These are phyloP conservation scores for Dimocarpus longan DNA, from an alignment of 345 rosid species.

Conservation along the genomic window DNA sequence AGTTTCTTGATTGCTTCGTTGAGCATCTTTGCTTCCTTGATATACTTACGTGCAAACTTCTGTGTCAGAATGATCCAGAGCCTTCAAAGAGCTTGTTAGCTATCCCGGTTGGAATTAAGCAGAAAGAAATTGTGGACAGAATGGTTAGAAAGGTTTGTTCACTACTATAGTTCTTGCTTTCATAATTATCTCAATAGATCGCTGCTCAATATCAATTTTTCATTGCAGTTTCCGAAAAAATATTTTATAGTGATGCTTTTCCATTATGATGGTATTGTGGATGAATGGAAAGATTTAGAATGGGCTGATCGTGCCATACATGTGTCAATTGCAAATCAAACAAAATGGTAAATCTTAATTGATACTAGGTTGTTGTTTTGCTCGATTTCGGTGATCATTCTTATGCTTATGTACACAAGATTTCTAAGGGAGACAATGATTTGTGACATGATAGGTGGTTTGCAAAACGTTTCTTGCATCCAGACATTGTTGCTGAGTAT, in stretches of 20 bases:
- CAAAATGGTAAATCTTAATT: conserved; percentile 49
- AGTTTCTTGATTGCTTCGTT: neutral
- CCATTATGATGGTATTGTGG: conserved; percentile 58
- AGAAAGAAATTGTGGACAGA: conserved; percentile 61
- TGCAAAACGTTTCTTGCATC: conserved; percentile 94
- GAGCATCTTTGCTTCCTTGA: conserved; percentile 3
- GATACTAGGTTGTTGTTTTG: neutral
- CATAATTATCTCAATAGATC: neutral
- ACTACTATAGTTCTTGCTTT: conserved; percentile 6
- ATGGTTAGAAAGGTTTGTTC: conserved; percentile 62
- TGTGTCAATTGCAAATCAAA: conserved; percentile 55
- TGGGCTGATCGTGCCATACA: conserved; percentile 51
- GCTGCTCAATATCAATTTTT: conserved; percentile 12
- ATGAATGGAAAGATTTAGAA: conserved; percentile 49
- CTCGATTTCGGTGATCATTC: neutral
- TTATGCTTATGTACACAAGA: neutral
- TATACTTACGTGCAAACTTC: conserved; percentile 1
- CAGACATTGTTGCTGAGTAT: conserved; percentile 76
- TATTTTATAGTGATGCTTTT: conserved; percentile 57
- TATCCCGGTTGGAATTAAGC: conserved; percentile 77
- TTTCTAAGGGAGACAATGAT: neutral
- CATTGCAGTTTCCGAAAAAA: conserved; percentile 43
- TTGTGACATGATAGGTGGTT: conserved; percentile 75
- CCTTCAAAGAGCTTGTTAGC: conserved; percentile 56
- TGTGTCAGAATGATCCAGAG: conserved; percentile 41